Conservation (phyloP, 768 basidiomycete genomes). For the Lentinula boryana region DNA sequence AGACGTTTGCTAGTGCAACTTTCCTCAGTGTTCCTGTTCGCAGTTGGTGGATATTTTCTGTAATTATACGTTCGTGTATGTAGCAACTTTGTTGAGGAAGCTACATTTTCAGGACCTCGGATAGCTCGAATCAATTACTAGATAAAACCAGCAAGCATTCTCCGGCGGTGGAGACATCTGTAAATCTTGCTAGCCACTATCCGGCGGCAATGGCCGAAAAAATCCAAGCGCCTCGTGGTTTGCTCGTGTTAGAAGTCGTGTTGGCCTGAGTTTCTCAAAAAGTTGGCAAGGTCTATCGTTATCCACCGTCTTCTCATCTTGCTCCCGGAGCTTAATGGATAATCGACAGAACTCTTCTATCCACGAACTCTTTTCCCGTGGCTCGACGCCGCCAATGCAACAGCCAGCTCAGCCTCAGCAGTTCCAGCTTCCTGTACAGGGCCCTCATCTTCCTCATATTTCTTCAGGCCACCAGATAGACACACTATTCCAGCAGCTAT, state of each 20-base stretch:
- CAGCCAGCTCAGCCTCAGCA: conserved; percentile 25
- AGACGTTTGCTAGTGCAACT: too few species aligned
- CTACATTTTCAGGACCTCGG: too few species aligned
- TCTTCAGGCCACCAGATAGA: conserved; percentile 59
- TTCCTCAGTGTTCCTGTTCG: too few species aligned
- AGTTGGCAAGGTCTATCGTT: not conserved
- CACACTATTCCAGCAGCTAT: conserved; percentile 57
- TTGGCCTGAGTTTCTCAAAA: not conserved
- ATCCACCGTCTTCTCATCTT: not conserved
- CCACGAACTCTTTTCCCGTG: conserved; percentile 50
- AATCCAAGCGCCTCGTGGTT: conserved; percentile 8
- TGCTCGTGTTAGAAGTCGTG: not conserved
- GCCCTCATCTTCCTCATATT: conserved; percentile 29
- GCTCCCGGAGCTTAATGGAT: conserved; percentile 25
- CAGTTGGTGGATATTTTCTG: too few species aligned
- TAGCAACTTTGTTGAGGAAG: too few species aligned
- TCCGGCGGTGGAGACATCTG: too few species aligned
- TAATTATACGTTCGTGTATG: too few species aligned
- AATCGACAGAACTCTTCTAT: conserved; percentile 29
- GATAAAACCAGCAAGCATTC: too few species aligned
- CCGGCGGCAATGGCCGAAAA: not conserved
- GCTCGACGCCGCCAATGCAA: conserved; percentile 42
- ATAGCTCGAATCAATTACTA: too few species aligned
- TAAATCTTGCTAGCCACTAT: too few species aligned
- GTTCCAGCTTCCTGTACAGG: conserved; percentile 25